These are phyloP conservation scores for Exophiala viscosa DNA, from an alignment of 2,329 filamentous ascomycete species.

Conservation along the genomic window DNA sequence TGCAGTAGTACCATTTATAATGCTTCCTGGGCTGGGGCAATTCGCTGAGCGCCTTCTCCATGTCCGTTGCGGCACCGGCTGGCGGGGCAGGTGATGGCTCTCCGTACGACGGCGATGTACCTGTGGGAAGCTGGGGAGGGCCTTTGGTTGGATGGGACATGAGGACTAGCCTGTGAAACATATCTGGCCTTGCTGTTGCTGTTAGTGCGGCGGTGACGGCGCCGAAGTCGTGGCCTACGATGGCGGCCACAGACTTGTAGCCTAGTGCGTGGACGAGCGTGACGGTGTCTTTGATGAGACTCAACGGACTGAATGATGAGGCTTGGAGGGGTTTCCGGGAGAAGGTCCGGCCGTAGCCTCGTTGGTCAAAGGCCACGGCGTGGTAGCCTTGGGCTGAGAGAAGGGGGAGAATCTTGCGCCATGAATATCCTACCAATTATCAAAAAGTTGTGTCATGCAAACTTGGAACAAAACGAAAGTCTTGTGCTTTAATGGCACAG, in stretches of 20 bases:
- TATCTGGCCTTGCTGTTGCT: slow-evolving; percentile 60
- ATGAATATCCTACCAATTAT: slow-evolving; percentile 66
- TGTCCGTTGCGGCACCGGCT: too few relatives aligned
- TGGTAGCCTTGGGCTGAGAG: slow-evolving; percentile 61
- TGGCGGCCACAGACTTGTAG: slow-evolving; percentile 54
- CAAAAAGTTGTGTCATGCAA: too few relatives aligned
- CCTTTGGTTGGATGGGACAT: slow-evolving; percentile 65
- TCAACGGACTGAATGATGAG: slow-evolving; percentile 52
- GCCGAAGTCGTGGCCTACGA: slow-evolving; percentile 66
- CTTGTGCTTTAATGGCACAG: too few relatives aligned
- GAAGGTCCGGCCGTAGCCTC: slow-evolving; percentile 63
- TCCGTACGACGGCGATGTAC: slow-evolving; percentile 36
- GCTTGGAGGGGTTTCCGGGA: slow-evolving; percentile 44
- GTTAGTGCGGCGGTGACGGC: slow-evolving; percentile 58
- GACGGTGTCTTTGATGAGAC: slow-evolving; percentile 60
- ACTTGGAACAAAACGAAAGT: too few relatives aligned
- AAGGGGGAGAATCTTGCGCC: slow-evolving; percentile 59
- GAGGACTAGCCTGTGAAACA: slow-evolving; percentile 60
- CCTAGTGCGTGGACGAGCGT: slow-evolving; percentile 60
- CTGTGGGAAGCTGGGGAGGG: slow-evolving; percentile 47
- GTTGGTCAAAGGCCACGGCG: slow-evolving; percentile 64
- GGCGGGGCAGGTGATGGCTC: slow-evolving; percentile 1
- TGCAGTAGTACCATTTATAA: slow-evolving; percentile 61
- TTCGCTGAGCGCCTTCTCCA: slow-evolving; percentile 29
- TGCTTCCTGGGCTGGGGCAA: slow-evolving; percentile 60